Base-by-base conservation (phyloP, 768 basidiomycete species). In the Trametes villosa region DNA sequence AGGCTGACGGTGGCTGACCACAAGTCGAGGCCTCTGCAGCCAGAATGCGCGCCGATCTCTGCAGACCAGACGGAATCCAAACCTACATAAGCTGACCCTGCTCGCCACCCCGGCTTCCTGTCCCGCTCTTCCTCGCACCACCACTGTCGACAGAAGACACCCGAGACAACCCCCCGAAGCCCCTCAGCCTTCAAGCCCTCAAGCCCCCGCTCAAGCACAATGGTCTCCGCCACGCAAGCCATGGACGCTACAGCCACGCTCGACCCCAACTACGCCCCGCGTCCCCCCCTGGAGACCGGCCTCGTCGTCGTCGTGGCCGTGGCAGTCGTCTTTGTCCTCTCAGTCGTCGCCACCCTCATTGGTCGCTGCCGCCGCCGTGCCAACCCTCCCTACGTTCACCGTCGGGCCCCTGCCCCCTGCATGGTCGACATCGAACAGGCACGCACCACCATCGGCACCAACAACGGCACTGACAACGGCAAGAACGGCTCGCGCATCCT, bases 241-340 rank as follows among this genome's bases (percentile, higher is more conserved):
- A 34, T 34, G 26, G 22, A 24, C 41, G 17, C 18, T 20, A 34
- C n/a, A n/a, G 60, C 29, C 26, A 34, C 42, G 34, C 50, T 52
- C 33, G 42, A 44, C 49, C 24, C 22, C 54, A 33, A 33, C 54
- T 13, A n/a, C n/a, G n/a, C n/a, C n/a, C n/a, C n/a, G n/a, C n/a
- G n/a, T n/a, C n/a, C n/a, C n/a, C n/a, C n/a, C n/a, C n/a, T 42
- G 42, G 30, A 46, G 38, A 57, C 47, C 20, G 8, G 49, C 40
- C 56, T 57, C 3, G 56, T 57, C 56, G 50, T 57, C 30, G 47
- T 26, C 27, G 18, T 50, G 38, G 56, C 56, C 24, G 17, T 57
- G 47, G n/a, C 42, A 17, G 13, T 38, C 13, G 15, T 38, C 47
- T 49, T 57, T 13, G 24, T 50, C 56, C 15, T 29, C 29, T 33